A percentile compares a stretch with the other conserved stretches of the same genome.
Conservation (phyloP, 129 eudicot species). For the Oenanthe sinensis region DNA sequence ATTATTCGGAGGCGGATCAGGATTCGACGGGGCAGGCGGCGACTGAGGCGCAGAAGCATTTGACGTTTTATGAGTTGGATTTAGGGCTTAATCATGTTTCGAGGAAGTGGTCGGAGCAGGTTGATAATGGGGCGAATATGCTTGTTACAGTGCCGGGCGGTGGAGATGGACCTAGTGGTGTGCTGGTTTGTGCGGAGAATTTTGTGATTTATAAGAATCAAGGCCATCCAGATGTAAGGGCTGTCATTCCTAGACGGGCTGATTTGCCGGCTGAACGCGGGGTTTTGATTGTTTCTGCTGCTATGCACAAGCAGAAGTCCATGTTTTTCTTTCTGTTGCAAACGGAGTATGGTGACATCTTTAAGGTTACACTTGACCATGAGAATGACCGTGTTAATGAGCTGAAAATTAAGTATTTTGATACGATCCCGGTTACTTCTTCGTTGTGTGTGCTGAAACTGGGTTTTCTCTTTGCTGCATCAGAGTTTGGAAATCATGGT, state of each 20-base stretch:
- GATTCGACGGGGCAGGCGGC: conserved; percentile 97
- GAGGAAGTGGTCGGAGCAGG: conserved; percentile 94
- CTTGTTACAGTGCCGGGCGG: conserved; percentile 99
- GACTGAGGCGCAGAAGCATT: conserved; percentile 75
- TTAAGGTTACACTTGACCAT: conserved; percentile 85
- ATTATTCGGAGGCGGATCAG: conserved; percentile 94
- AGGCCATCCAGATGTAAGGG: conserved; percentile 84
- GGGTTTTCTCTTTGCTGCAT: conserved; percentile 91
- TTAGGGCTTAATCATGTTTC: conserved; percentile 95
- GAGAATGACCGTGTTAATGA: conserved; percentile 78
- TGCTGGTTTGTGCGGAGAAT: conserved; percentile 95
- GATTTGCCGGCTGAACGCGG: conserved; percentile 97
- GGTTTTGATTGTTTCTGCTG: conserved; percentile 89
- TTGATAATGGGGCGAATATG: conserved; percentile 95
- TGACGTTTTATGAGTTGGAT: conserved; percentile 91
- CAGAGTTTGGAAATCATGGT: conserved; percentile 97
- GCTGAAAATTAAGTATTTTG: conserved; percentile 87
- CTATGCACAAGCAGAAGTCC: conserved; percentile 84
- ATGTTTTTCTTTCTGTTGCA: conserved; percentile 94
- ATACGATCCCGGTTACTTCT: conserved; percentile 84
- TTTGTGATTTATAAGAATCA: conserved; percentile 91
- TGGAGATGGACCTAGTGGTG: conserved; percentile 99
- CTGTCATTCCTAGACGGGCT: conserved; percentile 83
- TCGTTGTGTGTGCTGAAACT: conserved; percentile 86
- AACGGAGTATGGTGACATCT: conserved; percentile 90